Percentiles rank a stretch among this genome's conserved stretches.
Conservation (phyloP, 1,284 basidiomycete species). For the Moesziomyces sp. region DNA sequence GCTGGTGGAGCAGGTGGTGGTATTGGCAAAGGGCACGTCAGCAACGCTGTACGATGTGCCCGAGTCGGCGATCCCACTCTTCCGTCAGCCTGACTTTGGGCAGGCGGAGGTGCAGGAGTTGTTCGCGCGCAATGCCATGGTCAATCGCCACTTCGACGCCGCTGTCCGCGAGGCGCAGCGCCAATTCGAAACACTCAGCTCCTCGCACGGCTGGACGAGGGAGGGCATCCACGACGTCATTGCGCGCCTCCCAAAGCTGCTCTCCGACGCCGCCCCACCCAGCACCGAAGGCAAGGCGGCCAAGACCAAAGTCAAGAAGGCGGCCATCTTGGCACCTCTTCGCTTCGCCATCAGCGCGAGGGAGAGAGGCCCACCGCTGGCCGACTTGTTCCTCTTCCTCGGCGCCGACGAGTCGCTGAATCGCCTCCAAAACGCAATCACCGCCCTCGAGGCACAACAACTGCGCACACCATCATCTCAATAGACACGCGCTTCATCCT, state of each 20-base stretch:
- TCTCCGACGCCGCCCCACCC: constrained; percentile 4
- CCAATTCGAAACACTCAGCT: not conserved
- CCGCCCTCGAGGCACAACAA: constrained; percentile 3
- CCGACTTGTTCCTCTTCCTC: constrained; percentile 37
- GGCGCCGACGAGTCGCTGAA: constrained; percentile 12
- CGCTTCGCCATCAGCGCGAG: constrained; percentile 36
- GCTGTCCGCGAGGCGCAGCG: constrained; percentile 8
- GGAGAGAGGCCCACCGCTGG: constrained; percentile 33
- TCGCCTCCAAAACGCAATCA: constrained; percentile 11
- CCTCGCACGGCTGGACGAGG: constrained; percentile 10
- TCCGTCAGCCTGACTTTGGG: constrained; percentile 8
- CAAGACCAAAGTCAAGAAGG: constrained; percentile 37
- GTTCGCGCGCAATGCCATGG: constrained; percentile 9
- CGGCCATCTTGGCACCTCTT: constrained; percentile 35
- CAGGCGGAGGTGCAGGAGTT: not conserved
- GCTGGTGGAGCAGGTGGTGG: constrained; percentile 16
- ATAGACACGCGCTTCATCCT: too few relatives aligned
- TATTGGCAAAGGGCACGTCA: constrained; percentile 24
- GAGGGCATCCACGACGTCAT: constrained; percentile 25
- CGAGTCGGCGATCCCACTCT: constrained; percentile 19
- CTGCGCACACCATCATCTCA: not conserved
- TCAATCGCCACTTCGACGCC: constrained; percentile 18
- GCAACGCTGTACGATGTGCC: constrained; percentile 35
- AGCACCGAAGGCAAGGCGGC: not conserved
- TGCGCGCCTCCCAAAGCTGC: constrained; percentile 13